Conservation (phyloP, 495 filamentous ascomycete species). For the Neurospora sp. region DNA sequence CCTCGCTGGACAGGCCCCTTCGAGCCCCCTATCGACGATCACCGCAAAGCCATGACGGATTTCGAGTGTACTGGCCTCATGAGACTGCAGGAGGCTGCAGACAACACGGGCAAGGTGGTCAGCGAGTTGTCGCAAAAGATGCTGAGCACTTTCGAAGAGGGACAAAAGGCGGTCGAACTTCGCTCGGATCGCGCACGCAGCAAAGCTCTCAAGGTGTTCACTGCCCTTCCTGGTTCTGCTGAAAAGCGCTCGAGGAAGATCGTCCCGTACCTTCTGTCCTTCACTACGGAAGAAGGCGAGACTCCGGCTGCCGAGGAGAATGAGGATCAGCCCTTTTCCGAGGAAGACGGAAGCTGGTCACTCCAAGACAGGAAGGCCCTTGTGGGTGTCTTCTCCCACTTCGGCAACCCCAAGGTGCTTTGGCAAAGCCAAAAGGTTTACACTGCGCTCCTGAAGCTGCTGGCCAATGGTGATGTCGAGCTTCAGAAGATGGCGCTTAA, state of each 20-base stretch:
- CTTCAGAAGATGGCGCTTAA: conserved; percentile 78
- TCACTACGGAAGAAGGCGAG: conserved; percentile 45
- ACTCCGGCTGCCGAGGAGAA: conserved; percentile 29
- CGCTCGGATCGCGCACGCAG: conserved; percentile 43
- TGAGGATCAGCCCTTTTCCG: conserved; percentile 34
- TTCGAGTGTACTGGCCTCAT: conserved; percentile 76
- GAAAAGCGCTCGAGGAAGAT: conserved; percentile 78
- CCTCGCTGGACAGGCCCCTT: conserved; percentile 31
- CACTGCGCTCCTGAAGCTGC: conserved; percentile 55
- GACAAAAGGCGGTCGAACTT: conserved; percentile 32
- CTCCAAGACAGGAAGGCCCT: conserved; percentile 64
- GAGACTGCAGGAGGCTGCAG: conserved; percentile 40
- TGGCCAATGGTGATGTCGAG: conserved; percentile 80
- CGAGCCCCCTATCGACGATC: conserved; percentile 13
- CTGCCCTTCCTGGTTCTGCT: conserved; percentile 59
- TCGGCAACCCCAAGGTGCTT: conserved; percentile 73
- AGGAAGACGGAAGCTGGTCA: conserved; percentile 46
- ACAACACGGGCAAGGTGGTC: conserved; percentile 27
- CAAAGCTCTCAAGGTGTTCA: conserved; percentile 72
- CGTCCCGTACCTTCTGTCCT: conserved; percentile 76
- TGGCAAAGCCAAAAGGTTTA: conserved; percentile 72
- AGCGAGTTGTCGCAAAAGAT: conserved; percentile 37
- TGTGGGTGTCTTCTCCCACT: conserved; percentile 72
- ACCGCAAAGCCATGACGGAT: conserved; percentile 37
- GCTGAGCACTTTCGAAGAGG: conserved; percentile 37